phyloP scores from a whole-genome alignment of 2,329 filamentous ascomycete genomes.

The Fusarium lateritium region DNA sequence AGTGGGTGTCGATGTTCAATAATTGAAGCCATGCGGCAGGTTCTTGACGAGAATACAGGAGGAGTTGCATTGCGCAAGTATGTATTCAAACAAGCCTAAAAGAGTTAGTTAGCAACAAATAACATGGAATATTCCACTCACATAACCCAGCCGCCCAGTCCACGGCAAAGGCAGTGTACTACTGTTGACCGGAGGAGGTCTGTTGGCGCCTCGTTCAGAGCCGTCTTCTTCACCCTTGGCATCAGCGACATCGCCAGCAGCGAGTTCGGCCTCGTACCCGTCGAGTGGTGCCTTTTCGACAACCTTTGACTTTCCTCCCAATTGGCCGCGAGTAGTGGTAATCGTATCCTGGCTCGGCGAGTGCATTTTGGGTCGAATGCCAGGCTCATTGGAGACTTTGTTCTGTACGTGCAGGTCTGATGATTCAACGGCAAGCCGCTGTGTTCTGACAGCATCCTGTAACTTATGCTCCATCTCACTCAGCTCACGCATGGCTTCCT shows the following conservation, averaged over 20 bases:
- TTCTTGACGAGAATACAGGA: slow-evolving; percentile 90
- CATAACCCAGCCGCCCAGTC: slow-evolving; percentile 91
- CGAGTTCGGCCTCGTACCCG: slow-evolving; percentile 44
- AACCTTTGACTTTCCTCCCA: slow-evolving; percentile 10
- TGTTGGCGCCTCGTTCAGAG: slow-evolving; percentile 58
- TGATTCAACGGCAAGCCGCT: slow-evolving; percentile 63
- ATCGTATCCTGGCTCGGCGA: slow-evolving; percentile 7
- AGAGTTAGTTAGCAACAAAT: slow-evolving; percentile 23
- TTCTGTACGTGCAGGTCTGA: slow-evolving; percentile 50
- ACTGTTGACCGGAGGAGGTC: slow-evolving; percentile 86
- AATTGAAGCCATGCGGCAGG: slow-evolving; percentile 91
- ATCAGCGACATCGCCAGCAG: slow-evolving; percentile 40
- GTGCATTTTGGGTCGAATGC: slow-evolving; percentile 22
- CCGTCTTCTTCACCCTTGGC: slow-evolving; percentile 42
- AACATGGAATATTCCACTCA: slow-evolving; percentile 58
- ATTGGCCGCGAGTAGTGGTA: slow-evolving; percentile 16
- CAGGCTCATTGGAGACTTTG: neutral
- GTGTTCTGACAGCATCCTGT: slow-evolving; percentile 59
- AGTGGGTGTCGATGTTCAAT: slow-evolving; percentile 90
- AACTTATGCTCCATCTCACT: slow-evolving; percentile 66
- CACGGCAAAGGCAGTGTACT: slow-evolving; percentile 87
- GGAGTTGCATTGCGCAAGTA: slow-evolving; percentile 87
- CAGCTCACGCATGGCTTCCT: slow-evolving; percentile 61
- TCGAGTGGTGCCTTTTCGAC: slow-evolving; percentile 42
- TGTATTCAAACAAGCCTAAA: slow-evolving; percentile 88